Evolutionary conservation across 768 basidiomycete genomes (phyloP).

Genomic region (Harrya chromipes): DNA sequence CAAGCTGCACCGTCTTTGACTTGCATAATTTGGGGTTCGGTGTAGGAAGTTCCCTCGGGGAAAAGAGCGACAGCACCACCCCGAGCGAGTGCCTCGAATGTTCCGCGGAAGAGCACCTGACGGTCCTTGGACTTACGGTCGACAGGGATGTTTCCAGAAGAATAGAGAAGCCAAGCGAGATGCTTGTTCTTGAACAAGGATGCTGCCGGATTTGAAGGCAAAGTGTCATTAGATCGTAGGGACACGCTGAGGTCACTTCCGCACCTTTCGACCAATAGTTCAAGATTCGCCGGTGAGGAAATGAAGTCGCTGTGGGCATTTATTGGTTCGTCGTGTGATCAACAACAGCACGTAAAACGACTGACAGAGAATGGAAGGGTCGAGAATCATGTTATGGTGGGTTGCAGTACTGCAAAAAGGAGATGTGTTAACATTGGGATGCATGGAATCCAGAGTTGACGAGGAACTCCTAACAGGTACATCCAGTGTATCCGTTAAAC

Average conservation of each 20-base stretch:
- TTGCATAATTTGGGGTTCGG: conserved; percentile 89
- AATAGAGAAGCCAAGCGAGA: conserved; percentile 68
- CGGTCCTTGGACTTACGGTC: conserved; percentile 94
- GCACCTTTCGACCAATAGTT: conserved; percentile 95
- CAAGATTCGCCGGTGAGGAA: conserved; percentile 77
- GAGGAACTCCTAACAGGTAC: background rate
- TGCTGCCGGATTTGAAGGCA: conserved; percentile 39
- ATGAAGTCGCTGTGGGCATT: conserved; percentile 59
- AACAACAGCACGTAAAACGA: conserved; percentile 19
- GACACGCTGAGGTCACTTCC: conserved; percentile 12
- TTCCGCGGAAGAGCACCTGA: conserved; percentile 81
- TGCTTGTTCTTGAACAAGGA: conserved; percentile 79
- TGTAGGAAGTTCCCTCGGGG: conserved; percentile 92
- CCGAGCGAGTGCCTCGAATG: conserved; percentile 78
- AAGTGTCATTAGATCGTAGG: conserved; percentile 9
- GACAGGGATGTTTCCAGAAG: conserved; percentile 97
- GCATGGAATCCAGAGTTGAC: background rate
- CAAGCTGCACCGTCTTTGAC: conserved; percentile 93
- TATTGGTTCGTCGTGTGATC: conserved; percentile 15
- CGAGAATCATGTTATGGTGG: conserved; percentile 96
- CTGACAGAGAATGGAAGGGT: conserved; percentile 79
- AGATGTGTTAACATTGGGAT: conserved; percentile 11
- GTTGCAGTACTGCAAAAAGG: conserved; percentile 60
- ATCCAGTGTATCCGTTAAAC: background rate
- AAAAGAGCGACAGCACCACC: conserved; percentile 89